phyloP scores from a whole-genome alignment of 306 rosid species.

The Macrotyloma uniflorum region DNA sequence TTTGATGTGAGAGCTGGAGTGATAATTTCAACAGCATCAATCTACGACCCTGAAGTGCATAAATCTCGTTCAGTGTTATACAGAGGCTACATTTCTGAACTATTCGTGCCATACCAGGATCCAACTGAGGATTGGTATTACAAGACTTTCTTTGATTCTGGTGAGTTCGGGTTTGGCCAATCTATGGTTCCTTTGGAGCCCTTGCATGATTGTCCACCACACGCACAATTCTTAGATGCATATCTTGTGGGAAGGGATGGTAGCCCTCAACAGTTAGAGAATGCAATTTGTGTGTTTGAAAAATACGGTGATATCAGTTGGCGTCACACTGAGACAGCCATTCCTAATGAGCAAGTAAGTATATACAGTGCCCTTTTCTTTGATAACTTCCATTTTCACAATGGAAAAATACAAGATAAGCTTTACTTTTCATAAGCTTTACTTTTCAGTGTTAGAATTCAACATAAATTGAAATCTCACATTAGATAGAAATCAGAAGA shows the following conservation, averaged over 20 bases:
- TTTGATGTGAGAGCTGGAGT: conserved; percentile 38
- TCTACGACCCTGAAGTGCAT: conserved; percentile 39
- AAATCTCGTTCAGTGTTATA: conserved; percentile 39
- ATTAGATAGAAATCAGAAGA: too few species aligned
- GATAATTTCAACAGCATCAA: conserved; percentile 41
- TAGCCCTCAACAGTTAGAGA: conserved; percentile 26
- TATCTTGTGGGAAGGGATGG: conserved; percentile 18
- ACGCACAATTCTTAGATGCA: conserved; percentile 32
- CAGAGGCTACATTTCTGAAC: conserved; percentile 45
- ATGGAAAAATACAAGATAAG: neutral
- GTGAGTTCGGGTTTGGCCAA: conserved; percentile 45
- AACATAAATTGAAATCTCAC: too few species aligned
- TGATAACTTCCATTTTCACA: neutral
- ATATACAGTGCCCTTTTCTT: neutral
- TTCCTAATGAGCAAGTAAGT: conserved; percentile 37
- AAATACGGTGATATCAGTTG: conserved; percentile 36
- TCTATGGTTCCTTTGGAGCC: conserved; percentile 47
- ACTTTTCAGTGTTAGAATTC: too few species aligned
- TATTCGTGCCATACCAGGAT: conserved; percentile 50
- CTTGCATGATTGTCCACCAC: conserved; percentile 41
- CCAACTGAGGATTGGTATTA: conserved; percentile 51
- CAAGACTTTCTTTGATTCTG: conserved; percentile 48
- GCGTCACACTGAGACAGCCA: conserved; percentile 47
- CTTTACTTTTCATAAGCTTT: too few species aligned
- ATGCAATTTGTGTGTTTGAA: conserved; percentile 52